Evolutionary conservation across 2,329 filamentous ascomycete species (phyloP).

Genomic region (Pestalotiopsis sp.): DNA sequence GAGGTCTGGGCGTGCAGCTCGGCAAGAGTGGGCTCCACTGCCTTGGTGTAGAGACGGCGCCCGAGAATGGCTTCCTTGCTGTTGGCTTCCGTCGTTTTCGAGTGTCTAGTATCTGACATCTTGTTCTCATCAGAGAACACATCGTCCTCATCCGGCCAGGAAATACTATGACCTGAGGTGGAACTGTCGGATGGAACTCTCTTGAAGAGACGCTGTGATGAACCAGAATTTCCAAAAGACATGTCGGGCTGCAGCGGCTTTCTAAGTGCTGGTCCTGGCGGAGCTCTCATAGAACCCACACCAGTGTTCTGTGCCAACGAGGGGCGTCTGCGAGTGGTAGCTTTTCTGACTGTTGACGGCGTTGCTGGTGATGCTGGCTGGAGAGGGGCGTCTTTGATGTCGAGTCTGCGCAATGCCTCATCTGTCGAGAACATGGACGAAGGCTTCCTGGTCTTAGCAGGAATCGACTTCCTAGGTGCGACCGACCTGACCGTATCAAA

Average conservation of each 20-base stretch:
- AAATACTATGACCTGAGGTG: slow-evolving; percentile 39
- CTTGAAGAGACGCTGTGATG: slow-evolving; percentile 89
- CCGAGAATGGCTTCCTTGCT: slow-evolving; percentile 85
- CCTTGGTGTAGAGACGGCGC: slow-evolving; percentile 77
- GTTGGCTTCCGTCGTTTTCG: slow-evolving; percentile 56
- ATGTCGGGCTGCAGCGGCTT: slow-evolving; percentile 86
- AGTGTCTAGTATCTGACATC: slow-evolving; percentile 38
- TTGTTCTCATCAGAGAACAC: slow-evolving; percentile 64
- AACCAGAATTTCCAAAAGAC: slow-evolving; percentile 91
- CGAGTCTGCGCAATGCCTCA: slow-evolving; percentile 61
- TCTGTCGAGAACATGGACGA: slow-evolving; percentile 62
- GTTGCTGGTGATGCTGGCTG: slow-evolving; percentile 55
- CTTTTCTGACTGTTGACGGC: slow-evolving; percentile 59
- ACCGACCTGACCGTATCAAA: slow-evolving; percentile 91
- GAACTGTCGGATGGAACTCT: slow-evolving; percentile 76
- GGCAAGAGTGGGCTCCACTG: slow-evolving; percentile 80
- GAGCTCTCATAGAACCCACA: slow-evolving; percentile 42
- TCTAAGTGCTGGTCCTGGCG: slow-evolving; percentile 54
- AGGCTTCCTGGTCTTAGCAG: slow-evolving; percentile 55
- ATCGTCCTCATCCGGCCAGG: slow-evolving; percentile 41
- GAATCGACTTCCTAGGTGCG: slow-evolving; percentile 53
- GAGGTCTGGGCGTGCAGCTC: slow-evolving; percentile 84
- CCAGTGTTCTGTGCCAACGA: slow-evolving; percentile 41
- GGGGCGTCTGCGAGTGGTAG: slow-evolving; percentile 55
- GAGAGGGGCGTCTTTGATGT: slow-evolving; percentile 62